These are phyloP conservation scores for Agrostemma githago DNA, from an alignment of 148 eudicot genomes.

Conservation along the genomic window DNA sequence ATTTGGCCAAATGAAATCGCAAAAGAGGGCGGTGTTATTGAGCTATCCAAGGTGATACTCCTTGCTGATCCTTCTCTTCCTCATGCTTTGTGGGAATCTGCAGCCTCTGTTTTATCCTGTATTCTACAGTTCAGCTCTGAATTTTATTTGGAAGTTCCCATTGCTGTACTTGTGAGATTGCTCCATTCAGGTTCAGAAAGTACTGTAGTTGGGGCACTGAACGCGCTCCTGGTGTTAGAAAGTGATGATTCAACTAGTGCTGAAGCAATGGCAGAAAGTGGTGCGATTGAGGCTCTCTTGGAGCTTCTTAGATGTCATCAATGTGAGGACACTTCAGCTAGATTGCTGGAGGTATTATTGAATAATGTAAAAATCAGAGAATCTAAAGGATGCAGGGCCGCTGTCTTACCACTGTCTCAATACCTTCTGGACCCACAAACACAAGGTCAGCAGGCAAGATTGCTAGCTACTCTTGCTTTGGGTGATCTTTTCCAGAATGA, in stretches of 20 bases:
- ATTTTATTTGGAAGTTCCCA: conserved; percentile 90
- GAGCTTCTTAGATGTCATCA: conserved; percentile 88
- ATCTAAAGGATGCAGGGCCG: conserved; percentile 73
- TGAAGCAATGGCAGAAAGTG: conserved; percentile 97
- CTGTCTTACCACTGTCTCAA: conserved; percentile 86
- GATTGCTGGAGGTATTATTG: conserved; percentile 81
- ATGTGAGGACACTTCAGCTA: conserved; percentile 90
- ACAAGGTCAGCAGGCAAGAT: conserved; percentile 94
- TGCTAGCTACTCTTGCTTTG: conserved; percentile 87
- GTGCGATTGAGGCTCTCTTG: conserved; percentile 94
- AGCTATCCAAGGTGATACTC: conserved; percentile 83
- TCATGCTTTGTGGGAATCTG: conserved; percentile 92
- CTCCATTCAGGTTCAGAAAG: conserved; percentile 85
- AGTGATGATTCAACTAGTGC: conserved; percentile 90
- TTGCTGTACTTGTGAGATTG: conserved; percentile 86
- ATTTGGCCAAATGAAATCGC: conserved; percentile 97
- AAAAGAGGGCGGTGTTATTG: conserved; percentile 91
- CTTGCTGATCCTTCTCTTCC: conserved; percentile 87
- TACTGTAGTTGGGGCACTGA: conserved; percentile 78
- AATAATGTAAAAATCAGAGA: conserved; percentile 95
- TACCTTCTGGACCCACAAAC: conserved; percentile 98
- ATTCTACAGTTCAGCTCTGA: conserved; percentile 94
- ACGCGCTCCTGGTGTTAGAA: conserved; percentile 93
- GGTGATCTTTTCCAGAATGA: conserved; percentile 98
- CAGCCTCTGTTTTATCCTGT: conserved; percentile 77